Evolutionary conservation across 768 basidiomycete genomes (phyloP), one percentile per base, ranked within the genome.

Genomic region (Mycena crocata): DNA sequence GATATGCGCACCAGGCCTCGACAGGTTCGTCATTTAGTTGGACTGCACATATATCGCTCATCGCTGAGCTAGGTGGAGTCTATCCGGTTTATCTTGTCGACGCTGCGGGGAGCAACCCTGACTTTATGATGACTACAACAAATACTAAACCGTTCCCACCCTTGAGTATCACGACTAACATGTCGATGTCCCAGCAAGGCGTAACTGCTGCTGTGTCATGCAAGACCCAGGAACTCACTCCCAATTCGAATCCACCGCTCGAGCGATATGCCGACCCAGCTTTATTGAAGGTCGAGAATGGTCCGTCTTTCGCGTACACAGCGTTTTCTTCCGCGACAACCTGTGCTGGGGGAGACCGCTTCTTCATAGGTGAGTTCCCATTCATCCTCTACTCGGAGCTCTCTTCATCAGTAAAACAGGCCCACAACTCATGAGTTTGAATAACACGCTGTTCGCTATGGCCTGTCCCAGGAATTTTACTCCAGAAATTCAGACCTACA

Each of bases 101-200:
- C 21, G 5, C 52, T 5, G 26, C 32, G 10, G 30, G n/a, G n/a
- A 35, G 15, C 8, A 37, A 37, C 31, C 17, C 51, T 10, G 23
- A 34, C 28, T n/a, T 17, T 12, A 10, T 14, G 40, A 28, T 57
- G 30, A 10, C 32, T 31, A 57, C 56, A 13, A 13, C 24, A 26
- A 62, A 62, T 30, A 52, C 51, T 13, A 31, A 21, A 19, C 39
- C 62, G 17, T 32, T 45, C n/a, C 62, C 62, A 5, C 17, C 51
- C 13, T 52, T 42, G 23, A 14, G 19, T 15, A 24, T 49, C 8
- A 24, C 51, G 12, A 30, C 31, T 3, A 45, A 39, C 23, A 14
- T 30, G 9, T 40, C 44, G 8, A 63, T 63, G 52, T 13, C 24
- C 12, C 62, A 63, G 44, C 62, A 63, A 24, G 62, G 62, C 1